Evolutionary conservation across 148 eudicot species (phyloP), one percentile per base, ranked within the genome.

Genomic region (Dysphania ambrosioides): DNA sequence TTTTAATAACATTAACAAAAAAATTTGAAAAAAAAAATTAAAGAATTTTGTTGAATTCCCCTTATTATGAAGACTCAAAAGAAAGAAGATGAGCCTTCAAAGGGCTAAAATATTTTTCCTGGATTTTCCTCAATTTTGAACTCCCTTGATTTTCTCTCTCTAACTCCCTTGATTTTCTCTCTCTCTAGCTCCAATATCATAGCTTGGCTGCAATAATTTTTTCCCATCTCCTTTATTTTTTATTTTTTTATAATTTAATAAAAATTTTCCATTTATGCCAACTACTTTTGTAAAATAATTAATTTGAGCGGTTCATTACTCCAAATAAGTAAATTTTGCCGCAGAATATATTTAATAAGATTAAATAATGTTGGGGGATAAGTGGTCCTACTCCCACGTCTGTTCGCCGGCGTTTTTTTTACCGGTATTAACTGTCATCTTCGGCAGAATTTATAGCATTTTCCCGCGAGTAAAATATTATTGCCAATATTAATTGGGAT

Each of bases 51-150:
- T 82, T 65, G 73, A 78, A 62, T 61, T 75, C 58, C 76, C 74
- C 81, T 72, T 79, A n/a, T 26, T 70, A 11, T 42, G 67, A 71
- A 75, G 76, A 76, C 56, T 76, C 71, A 68, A 11, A 47, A 47
- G 83, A 77, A 81, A 73, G 83, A 84, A 81, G 85, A 79, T 79
- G 73, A 72, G 81, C 83, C 79, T 66, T 56, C 79, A 53, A 55
- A 27, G 73, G 78, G 75, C 72, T 47, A 75, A 66, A 13, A n/a
- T n/a, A n/a, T n/a, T 72, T 56, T 75, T 59, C 16, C 72, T 68
- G 49, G 51, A 73, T 78, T 76, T 80, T 69, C 76, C 81, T 80
- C 77, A 66, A 68, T 74, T 73, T 72, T 86, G 47, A 26, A 66
- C 47, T 51, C 62, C 41, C n/a, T n/a, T n/a, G n/a, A n/a, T n/a